Percentiles rank a stretch among this genome's conserved stretches.
phyloP scores from a whole-genome alignment of 2,329 filamentous ascomycete species.

The Sporothrix euskadiensis region DNA sequence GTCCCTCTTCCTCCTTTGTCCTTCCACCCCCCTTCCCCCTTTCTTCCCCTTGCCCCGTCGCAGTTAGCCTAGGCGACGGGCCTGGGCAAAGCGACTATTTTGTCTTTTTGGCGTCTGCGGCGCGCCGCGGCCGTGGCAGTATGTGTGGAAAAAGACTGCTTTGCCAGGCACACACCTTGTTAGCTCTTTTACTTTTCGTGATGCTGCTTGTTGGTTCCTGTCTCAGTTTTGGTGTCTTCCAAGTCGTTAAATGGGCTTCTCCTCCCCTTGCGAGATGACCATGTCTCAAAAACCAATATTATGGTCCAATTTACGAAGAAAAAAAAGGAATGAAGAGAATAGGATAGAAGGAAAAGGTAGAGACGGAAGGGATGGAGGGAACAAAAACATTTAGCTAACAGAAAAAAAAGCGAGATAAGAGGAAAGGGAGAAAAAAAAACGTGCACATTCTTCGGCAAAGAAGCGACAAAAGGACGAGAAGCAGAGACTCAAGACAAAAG shows the following conservation, averaged over 20 bases:
- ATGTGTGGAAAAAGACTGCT: neutral
- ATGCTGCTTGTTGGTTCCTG: neutral
- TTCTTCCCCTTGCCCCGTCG: neutral
- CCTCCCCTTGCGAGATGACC: conserved; percentile 3
- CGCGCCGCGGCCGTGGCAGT: neutral
- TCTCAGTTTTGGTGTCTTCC: neutral
- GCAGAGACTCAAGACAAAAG: neutral
- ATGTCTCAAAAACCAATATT: neutral
- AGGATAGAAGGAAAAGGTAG: neutral
- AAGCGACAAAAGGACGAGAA: neutral
- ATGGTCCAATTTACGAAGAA: neutral
- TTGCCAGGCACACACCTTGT: neutral
- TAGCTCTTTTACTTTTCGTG: neutral
- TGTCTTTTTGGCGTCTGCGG: neutral
- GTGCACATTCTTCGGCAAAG: neutral
- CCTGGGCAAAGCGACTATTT: conserved; percentile 3
- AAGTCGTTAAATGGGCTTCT: neutral
- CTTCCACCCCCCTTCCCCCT: neutral
- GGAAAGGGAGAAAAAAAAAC: neutral
- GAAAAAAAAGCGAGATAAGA: neutral
- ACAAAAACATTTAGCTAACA: neutral
- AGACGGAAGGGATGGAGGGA: neutral
- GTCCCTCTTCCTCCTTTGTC: neutral
- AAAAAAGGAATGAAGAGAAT: neutral
- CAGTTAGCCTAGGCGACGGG: neutral